Base-by-base conservation (phyloP, 495 filamentous ascomycete species). In the Bombardia bombarda region DNA sequence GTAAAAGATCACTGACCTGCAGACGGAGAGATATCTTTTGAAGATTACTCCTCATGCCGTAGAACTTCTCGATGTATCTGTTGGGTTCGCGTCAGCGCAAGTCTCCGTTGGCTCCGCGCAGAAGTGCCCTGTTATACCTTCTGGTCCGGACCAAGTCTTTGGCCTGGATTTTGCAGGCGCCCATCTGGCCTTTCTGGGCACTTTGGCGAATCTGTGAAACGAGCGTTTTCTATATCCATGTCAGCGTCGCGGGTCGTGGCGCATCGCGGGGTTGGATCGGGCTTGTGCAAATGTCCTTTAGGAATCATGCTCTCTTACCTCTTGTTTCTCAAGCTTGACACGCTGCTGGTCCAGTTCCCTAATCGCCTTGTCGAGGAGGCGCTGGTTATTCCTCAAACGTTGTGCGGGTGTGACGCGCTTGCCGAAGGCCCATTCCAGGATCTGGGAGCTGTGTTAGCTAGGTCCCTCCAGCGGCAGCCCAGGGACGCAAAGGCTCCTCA, bases 341-440 rank as follows among this genome's bases (percentile, higher is more conserved):
- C 90, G 79, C 61, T 95, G 89, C 34, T 93, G 80, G 52, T 98
- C 93, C 16, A 97, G 74, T 67, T 98, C 92, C 41, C 92, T 82
- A 55, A 96, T 90, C 7, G 92, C 94, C 65, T 95, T 93, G 67
- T 98, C 90, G 40, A 97, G 81, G 41, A 93, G 86, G 50, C 93
- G 76, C 66, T 96, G 90, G 63, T 97, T 94, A 62, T 96, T 97
- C 65, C 92, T 84, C 59, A 97, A 75, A 55, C 92, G 85, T 74
- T 97, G 90, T 12, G 87, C 86, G 7, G 92, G 90, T 61, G 90
- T 97, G 79, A 97, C 93, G 63, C 90, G 89, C 75, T 93, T 94
- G 49, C 90, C 90, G 63, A 97, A 96, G 23, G 92, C 92, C 90
- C 90, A 96, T 79, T 96, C 90, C 41, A 97, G 72, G 68, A 96